phyloP scores from a whole-genome alignment of 495 filamentous ascomycete genomes.

The Talaromyces thailandensis region DNA sequence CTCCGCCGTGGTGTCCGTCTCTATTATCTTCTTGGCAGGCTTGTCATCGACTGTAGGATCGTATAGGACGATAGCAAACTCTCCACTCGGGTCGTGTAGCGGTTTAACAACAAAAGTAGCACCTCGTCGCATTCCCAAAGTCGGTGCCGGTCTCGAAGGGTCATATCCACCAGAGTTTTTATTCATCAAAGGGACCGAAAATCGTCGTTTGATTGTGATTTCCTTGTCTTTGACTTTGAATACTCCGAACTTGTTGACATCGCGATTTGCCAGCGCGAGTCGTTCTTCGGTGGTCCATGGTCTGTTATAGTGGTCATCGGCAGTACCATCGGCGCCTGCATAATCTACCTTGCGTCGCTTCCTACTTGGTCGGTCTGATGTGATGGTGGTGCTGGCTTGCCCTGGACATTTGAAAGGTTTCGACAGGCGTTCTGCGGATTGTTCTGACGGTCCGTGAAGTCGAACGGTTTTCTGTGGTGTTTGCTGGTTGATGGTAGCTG shows the following conservation, averaged over 20 bases:
- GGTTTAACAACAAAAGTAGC: conserved; percentile 82
- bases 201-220: conserved; percentile 68
- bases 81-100: conserved; percentile 88
- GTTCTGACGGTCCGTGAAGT: conserved; percentile 28
- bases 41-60: conserved; percentile 89
- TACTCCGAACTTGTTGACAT: conserved; percentile 81
- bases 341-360: conserved; percentile 91
- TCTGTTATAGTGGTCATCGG: conserved; percentile 61
- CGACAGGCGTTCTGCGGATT: conserved; percentile 60
- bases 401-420: conserved; percentile 94
- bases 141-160: conserved; percentile 68
- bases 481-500: conserved; percentile 12
- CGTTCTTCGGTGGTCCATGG: conserved; percentile 85
- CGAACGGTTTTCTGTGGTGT: conserved; percentile 18
- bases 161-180: conserved; percentile 67
- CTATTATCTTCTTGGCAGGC: conserved; percentile 38
- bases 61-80: conserved; percentile 93
- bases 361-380: conserved; percentile 72
- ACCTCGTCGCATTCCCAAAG: conserved; percentile 76
- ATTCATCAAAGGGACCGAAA: conserved; percentile 78
- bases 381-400: conserved; percentile 57
- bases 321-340: conserved; percentile 62
- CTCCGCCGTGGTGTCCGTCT: conserved; percentile 42
- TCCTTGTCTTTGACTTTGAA: conserved; percentile 88
- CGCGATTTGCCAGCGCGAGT: conserved; percentile 75